Base-by-base conservation (phyloP, 306 rosid species). In the Rosa multiflora region DNA sequence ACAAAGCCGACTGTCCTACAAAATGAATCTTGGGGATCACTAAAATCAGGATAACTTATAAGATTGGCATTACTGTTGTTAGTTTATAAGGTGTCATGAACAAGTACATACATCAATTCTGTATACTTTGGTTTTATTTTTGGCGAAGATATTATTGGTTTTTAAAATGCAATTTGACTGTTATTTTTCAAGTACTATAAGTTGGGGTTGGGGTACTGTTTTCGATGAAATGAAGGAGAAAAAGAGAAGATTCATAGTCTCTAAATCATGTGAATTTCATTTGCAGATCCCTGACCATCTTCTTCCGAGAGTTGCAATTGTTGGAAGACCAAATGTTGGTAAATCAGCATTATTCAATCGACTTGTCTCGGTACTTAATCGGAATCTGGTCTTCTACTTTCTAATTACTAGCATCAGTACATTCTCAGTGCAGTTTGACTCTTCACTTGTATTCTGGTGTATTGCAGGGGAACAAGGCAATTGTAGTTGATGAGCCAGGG, bases 401-500 rank as follows among this genome's bases (percentile, higher is more conserved):
- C 23, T 52, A 11, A 62, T 69, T 51, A n/a, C n/a, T n/a, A 59
- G 21, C 51, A n/a, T 82, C 26, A 44, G 8, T 58, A 73, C 76
- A 68, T 80, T 70, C 23, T 49, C 15, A 40, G 70, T 70, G 58
- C 40, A 40, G 37, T 76, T 75, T 77, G 75, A 73, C 29, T 26
- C 59, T 76, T 37, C 14, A 64, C 9, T 66, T 80, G 15, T 51
- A 18, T 6, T 53, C 10, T 6, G 17, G 56, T 42, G 77, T 58
- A 67, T 84, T 85, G 44, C 53, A 94, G 99, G 97, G 97, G 71
- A 92, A 92, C 90, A 86, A 81, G 86, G 99, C 98, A 67, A 92
- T 95, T 44, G 99, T 95, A 78, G 99, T 95, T 81, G 99, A 95
- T 84, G 99, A 95, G 75, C 99, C 99, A 55, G 97, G 98, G 82